Base-by-base conservation (phyloP, 2,329 filamentous ascomycete genomes). In the Pestalotiopsis sp. region DNA sequence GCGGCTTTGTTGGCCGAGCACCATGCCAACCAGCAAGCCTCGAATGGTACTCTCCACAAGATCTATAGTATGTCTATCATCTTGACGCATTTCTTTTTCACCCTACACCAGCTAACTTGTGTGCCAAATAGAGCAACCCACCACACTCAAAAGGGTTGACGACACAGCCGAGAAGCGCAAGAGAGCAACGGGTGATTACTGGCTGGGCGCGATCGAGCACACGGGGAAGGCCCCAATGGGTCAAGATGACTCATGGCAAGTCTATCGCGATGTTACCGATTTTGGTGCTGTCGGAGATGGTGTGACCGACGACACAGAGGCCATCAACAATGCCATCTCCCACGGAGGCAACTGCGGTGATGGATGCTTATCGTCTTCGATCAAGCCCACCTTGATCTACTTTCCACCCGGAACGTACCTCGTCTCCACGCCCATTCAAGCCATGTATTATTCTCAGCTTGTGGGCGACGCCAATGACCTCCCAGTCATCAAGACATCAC, bases 271-370 rank as follows among this genome's bases (percentile, higher is more conserved):
- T 52, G 45, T 52, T n/a, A 52, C 45, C 13, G 45, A 52, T n/a
- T 52, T 31, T 7, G 27, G 27, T 31, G 27, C 27, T 31, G 27
- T 31, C 27, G 93, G 93, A 70, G 92, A 96, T 74, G 93, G 92
- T 41, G 77, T 78, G 2, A 91, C 92, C 1, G 93, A 96, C 72
- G 93, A 96, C 76, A 95, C 93, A 1, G 83, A 82, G 7, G 88
- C 88, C 14, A 87, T 96, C 67, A 91, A 94, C 75, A 81, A 81
- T 17, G 87, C 92, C 17, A 49, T 64, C 7, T 11, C 14, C 5
- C 5, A 45, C 11, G n/a, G 23, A 11, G 17, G 23, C 12, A 11
- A n/a, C 4, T 64, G 61, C n/a, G 61, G 61, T 14, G 61, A 45
- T 6, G 12, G 14, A 11, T 64, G 61, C 14, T 11, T 11, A 1